Percentiles rank a stretch among this genome's conserved stretches.
Conservation (phyloP, 768 basidiomycete genomes). For the Boletus rufocinnamomeus region DNA sequence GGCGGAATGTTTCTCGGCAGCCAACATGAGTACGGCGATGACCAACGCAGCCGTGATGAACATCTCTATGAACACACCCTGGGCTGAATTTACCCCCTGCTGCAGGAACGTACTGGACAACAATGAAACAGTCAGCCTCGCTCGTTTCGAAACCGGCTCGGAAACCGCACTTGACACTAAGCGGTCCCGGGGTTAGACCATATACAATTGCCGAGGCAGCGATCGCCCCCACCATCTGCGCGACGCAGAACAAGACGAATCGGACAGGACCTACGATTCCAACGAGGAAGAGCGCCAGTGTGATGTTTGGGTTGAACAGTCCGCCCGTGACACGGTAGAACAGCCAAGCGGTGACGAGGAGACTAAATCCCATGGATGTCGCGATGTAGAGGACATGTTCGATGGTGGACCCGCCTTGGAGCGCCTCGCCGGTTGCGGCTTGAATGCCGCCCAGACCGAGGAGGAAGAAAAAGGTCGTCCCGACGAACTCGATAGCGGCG, state of each 20-base stretch:
- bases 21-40: slow-evolving; percentile 69
- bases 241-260: slow-evolving; percentile 59
- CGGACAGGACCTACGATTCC: slow-evolving; percentile 57
- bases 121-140: slow-evolving; percentile 3
- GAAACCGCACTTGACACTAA: slow-evolving; percentile 51
- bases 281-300: slow-evolving; percentile 57
- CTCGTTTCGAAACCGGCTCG: slow-evolving; percentile 13
- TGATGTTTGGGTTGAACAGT: slow-evolving; percentile 66
- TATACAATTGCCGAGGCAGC: slow-evolving; percentile 56
- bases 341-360: slow-evolving; percentile 65
- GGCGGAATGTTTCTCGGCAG: slow-evolving; percentile 65
- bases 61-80: slow-evolving; percentile 73
- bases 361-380: slow-evolving; percentile 59
- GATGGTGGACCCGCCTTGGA: slow-evolving; percentile 35
- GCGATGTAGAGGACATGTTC: slow-evolving; percentile 57
- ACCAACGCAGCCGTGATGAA: slow-evolving; percentile 63
- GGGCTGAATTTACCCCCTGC: slow-evolving; percentile 49
- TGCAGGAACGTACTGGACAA: slow-evolving; percentile 48
- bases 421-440: slow-evolving; percentile 45
- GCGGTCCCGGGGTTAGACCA: slow-evolving; percentile 53
- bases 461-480: slow-evolving; percentile 64
- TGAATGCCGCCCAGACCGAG: slow-evolving; percentile 68
- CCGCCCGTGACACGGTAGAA: slow-evolving; percentile 68
- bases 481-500: slow-evolving; percentile 57
- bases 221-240: slow-evolving; percentile 63